phyloP scores from a whole-genome alignment of 108 stramenopile genomes.

The Phaeodactylum tricornutum region DNA sequence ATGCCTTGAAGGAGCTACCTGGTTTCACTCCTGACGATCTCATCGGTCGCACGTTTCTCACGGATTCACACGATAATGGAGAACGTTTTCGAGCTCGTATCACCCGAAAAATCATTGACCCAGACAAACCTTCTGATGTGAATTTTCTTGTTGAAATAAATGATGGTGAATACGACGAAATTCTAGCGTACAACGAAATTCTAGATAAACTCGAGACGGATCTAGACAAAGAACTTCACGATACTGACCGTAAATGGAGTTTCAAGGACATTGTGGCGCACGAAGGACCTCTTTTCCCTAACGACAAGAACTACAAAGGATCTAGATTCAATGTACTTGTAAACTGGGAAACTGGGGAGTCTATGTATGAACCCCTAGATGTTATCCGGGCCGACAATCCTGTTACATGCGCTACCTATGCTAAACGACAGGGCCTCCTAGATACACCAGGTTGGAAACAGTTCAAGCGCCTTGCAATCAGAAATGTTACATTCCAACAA shows the following conservation, averaged over 20 bases:
- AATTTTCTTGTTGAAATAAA: neutral
- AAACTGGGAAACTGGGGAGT: slow-evolving; percentile 15
- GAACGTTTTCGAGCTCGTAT: neutral
- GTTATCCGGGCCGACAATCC: neutral
- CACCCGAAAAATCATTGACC: neutral
- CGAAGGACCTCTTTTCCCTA: slow-evolving; percentile 7
- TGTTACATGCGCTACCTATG: slow-evolving; percentile 2
- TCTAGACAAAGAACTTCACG: neutral
- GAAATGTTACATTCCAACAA: neutral
- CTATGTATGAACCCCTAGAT: slow-evolving; percentile 9
- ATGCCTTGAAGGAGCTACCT: too few species aligned
- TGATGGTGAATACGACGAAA: neutral
- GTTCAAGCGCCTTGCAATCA: slow-evolving; percentile 1
- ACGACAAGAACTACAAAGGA: slow-evolving; percentile 5
- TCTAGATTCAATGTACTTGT: slow-evolving; percentile 8
- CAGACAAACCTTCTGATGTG: neutral
- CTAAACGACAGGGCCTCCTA: neutral
- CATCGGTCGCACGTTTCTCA: neutral
- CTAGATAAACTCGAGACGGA: neutral
- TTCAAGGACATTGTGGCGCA: slow-evolving; percentile 6
- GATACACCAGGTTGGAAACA: slow-evolving; percentile 3
- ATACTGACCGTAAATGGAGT: slow-evolving; percentile 1
- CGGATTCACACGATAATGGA: neutral
- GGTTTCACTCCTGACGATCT: neutral
- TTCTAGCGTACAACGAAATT: neutral